These are phyloP conservation scores for Trichoderma citrinoviride DNA, from an alignment of 2,329 filamentous ascomycete genomes.

Conservation along the genomic window DNA sequence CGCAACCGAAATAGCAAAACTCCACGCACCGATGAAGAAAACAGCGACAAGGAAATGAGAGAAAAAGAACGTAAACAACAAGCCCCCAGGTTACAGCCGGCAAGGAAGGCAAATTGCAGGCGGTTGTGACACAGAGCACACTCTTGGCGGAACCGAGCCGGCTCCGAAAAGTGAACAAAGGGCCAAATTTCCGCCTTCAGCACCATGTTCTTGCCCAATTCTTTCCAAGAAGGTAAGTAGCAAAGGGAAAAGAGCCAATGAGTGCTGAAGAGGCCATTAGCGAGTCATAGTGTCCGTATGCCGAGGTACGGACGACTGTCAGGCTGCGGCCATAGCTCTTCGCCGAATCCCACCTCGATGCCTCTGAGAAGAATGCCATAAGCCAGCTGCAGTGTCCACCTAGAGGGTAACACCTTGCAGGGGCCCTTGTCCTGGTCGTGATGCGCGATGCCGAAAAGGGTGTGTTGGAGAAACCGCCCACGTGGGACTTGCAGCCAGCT, in stretches of 20 bases:
- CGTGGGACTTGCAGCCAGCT: conserved; percentile 33
- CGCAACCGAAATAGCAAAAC: neutral
- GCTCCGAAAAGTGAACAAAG: neutral
- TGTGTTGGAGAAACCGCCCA: conserved; percentile 28
- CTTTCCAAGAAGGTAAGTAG: neutral
- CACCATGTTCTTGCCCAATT: neutral
- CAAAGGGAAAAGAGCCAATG: neutral
- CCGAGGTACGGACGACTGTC: neutral
- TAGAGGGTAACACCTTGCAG: conserved; percentile 1
- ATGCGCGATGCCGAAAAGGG: conserved; percentile 30
- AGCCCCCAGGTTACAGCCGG: neutral
- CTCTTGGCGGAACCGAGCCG: too few relatives aligned
- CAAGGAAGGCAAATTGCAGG: neutral
- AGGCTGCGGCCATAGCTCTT: neutral
- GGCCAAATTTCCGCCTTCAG: neutral
- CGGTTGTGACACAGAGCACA: neutral
- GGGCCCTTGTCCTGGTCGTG: conserved; percentile 26
- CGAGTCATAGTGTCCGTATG: neutral
- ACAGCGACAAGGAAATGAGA: neutral
- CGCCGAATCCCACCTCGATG: neutral
- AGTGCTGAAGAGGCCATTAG: neutral
- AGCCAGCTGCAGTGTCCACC: neutral
- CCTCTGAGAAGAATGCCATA: neutral
- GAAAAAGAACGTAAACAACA: neutral
- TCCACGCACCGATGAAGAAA: neutral